Evolutionary conservation across 371 early-diverging fungal species (phyloP).

Genomic region (Mucor velutinosus): DNA sequence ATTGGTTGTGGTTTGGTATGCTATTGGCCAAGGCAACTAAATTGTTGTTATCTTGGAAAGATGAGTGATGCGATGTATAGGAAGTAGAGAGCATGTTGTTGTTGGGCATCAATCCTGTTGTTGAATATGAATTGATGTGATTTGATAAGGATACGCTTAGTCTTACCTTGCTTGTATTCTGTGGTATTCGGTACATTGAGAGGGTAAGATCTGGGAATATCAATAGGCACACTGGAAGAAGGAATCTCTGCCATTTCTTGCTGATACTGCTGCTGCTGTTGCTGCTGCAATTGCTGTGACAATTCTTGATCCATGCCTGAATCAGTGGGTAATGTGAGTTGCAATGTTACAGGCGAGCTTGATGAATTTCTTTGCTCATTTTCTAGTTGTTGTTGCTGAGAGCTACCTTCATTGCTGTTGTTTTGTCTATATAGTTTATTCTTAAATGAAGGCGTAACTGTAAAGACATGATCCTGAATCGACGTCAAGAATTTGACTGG

Average conservation of each 20-base stretch:
- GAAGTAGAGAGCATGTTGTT: constrained; percentile 8
- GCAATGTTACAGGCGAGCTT: constrained; percentile 12
- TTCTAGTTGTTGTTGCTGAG: not conserved
- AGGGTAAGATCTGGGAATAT: constrained; percentile 22
- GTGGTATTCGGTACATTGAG: constrained; percentile 1
- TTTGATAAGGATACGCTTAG: too few species aligned
- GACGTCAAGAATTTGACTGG: constrained; percentile 19
- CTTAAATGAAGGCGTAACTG: constrained; percentile 10
- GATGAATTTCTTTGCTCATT: constrained; percentile 6
- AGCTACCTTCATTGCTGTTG: not conserved
- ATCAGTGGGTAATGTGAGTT: constrained; percentile 19
- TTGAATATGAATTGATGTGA: not conserved
- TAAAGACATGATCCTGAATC: constrained; percentile 23
- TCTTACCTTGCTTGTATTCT: not conserved
- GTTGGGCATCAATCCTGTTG: constrained; percentile 1
- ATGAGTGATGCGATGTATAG: constrained; percentile 6
- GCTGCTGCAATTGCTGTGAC: not conserved
- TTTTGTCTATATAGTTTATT: constrained; percentile 3
- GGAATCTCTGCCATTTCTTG: not conserved
- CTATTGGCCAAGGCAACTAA: constrained; percentile 13
- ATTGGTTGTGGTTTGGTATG: constrained; percentile 2
- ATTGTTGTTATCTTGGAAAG: constrained; percentile 4
- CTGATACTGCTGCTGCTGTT: constrained; percentile 2
- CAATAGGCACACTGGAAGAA: constrained; percentile 13
- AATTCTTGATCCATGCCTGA: not conserved